These are phyloP conservation scores for Saccharomycopsis amapae DNA, from an alignment of 805 yeast genomes.

Conservation along the genomic window DNA sequence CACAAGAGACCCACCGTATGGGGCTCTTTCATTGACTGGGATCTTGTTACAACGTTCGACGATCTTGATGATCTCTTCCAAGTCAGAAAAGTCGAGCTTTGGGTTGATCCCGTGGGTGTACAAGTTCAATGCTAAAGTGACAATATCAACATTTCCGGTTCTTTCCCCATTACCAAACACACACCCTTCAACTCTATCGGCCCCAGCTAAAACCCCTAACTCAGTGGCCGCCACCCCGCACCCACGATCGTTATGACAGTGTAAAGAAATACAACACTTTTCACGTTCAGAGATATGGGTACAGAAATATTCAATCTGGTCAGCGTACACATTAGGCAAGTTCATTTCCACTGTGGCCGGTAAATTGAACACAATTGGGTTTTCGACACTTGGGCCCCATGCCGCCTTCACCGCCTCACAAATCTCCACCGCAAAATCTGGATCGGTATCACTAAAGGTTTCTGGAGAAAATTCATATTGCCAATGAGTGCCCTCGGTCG, in stretches of 20 bases:
- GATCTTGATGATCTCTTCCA: slow-evolving; percentile 57
- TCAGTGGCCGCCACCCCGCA: slow-evolving; percentile 82
- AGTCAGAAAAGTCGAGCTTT: slow-evolving; percentile 61
- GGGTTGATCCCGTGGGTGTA: slow-evolving; percentile 75
- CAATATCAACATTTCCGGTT: slow-evolving; percentile 76
- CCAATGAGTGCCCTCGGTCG: slow-evolving; percentile 58
- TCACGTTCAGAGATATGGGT: slow-evolving; percentile 64
- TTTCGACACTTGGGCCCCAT: slow-evolving; percentile 72
- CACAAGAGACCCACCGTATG: slow-evolving; percentile 73
- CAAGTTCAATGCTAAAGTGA: slow-evolving; percentile 68
- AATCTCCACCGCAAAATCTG: slow-evolving; percentile 65
- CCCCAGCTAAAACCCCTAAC: slow-evolving; percentile 73
- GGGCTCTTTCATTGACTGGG: slow-evolving; percentile 68
- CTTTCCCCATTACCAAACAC: slow-evolving; percentile 80
- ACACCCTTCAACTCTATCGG: slow-evolving; percentile 80
- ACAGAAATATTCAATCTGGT: slow-evolving; percentile 70
- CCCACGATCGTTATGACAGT: slow-evolving; percentile 76
- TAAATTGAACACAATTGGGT: slow-evolving; percentile 69
- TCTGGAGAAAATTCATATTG: slow-evolving; percentile 72
- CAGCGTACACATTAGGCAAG: slow-evolving; percentile 70
- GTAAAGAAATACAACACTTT: slow-evolving; percentile 61
- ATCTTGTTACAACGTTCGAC: slow-evolving; percentile 74
- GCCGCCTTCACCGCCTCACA: slow-evolving; percentile 75
- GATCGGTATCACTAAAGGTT: slow-evolving; percentile 67
- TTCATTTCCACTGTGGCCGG: slow-evolving; percentile 81